Evolutionary conservation across 2,329 filamentous ascomycete species (phyloP).

Genomic region (Pyrenochaeta sp.): DNA sequence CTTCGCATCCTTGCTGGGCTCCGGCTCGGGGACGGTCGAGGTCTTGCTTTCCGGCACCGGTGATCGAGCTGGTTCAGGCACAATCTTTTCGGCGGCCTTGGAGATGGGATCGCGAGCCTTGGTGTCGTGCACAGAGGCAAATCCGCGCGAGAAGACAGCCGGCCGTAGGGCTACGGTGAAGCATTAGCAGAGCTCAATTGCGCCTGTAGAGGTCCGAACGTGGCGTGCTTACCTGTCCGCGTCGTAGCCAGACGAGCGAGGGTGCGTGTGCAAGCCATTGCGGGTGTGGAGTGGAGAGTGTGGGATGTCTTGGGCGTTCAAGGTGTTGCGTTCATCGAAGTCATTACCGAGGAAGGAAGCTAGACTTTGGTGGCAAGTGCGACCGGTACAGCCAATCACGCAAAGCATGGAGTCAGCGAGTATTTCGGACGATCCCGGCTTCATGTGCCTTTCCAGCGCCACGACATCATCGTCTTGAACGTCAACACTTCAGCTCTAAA

Average conservation of each 20-base stretch:
- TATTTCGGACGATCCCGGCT: slow-evolving; percentile 23
- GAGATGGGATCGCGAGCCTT: slow-evolving; percentile 44
- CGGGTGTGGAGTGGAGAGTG: slow-evolving; percentile 38
- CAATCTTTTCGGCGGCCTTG: slow-evolving; percentile 40
- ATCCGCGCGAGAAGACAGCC: slow-evolving; percentile 48
- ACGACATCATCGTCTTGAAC: slow-evolving; percentile 21
- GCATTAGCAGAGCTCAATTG: slow-evolving; percentile 39
- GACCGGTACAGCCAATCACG: slow-evolving; percentile 1
- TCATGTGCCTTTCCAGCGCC: slow-evolving; percentile 9
- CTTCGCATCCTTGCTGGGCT: slow-evolving; percentile 63
- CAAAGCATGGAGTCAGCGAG: not conserved
- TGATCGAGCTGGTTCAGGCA: slow-evolving; percentile 33
- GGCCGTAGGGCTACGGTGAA: slow-evolving; percentile 42
- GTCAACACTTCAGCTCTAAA: slow-evolving; percentile 16
- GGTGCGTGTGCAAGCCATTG: slow-evolving; percentile 50
- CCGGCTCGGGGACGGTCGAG: slow-evolving; percentile 69
- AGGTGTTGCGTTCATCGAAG: slow-evolving; percentile 37
- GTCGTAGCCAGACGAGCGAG: slow-evolving; percentile 48
- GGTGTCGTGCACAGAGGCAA: slow-evolving; percentile 49
- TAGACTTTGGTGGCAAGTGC: slow-evolving; percentile 4
- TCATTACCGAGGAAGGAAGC: slow-evolving; percentile 7
- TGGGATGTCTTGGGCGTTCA: slow-evolving; percentile 29
- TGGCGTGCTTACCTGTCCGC: slow-evolving; percentile 43
- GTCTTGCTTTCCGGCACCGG: slow-evolving; percentile 61
- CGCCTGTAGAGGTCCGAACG: slow-evolving; percentile 2